These are phyloP conservation scores for Rhodotorula sp. DNA, from an alignment of 1,284 basidiomycete species.

Conservation along the genomic window DNA sequence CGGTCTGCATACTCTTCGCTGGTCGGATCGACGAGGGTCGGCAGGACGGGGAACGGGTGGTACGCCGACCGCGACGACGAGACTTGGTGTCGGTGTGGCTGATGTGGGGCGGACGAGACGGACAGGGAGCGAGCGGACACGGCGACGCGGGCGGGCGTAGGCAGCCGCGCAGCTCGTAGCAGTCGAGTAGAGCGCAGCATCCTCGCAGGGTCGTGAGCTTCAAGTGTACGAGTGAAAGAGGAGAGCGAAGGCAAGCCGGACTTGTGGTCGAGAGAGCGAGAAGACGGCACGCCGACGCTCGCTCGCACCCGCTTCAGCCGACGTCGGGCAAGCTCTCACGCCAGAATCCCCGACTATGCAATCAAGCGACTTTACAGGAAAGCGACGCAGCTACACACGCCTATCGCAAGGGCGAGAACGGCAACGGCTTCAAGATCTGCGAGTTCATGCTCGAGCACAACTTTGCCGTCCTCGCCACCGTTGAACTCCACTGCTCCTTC, in stretches of 20 bases:
- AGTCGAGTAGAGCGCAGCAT: slow-evolving; percentile 1
- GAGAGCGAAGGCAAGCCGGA: not conserved
- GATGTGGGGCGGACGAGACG: not conserved
- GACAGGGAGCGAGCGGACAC: not conserved
- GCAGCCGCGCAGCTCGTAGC: not conserved
- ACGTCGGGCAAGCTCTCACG: not conserved
- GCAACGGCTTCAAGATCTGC: slow-evolving; percentile 67
- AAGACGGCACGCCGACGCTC: not conserved
- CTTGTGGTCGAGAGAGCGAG: not conserved
- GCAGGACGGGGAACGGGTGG: slow-evolving; percentile 17
- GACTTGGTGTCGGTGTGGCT: not conserved
- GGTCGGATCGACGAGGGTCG: slow-evolving; percentile 21
- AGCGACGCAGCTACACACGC: not conserved
- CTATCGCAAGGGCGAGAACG: slow-evolving; percentile 57
- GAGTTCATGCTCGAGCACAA: slow-evolving; percentile 74
- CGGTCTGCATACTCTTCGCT: slow-evolving; percentile 16
- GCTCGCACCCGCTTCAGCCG: too few species aligned
- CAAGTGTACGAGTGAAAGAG: not conserved
- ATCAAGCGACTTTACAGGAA: not conserved
- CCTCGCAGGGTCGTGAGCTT: not conserved
- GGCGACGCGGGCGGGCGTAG: not conserved
- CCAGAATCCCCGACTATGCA: not conserved
- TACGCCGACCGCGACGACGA: not conserved
- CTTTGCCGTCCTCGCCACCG: slow-evolving; percentile 64
- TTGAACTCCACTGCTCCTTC: slow-evolving; percentile 56